These are phyloP conservation scores for Rubia tinctorum DNA, from an alignment of 305 asterid species.

Conservation along the genomic window DNA sequence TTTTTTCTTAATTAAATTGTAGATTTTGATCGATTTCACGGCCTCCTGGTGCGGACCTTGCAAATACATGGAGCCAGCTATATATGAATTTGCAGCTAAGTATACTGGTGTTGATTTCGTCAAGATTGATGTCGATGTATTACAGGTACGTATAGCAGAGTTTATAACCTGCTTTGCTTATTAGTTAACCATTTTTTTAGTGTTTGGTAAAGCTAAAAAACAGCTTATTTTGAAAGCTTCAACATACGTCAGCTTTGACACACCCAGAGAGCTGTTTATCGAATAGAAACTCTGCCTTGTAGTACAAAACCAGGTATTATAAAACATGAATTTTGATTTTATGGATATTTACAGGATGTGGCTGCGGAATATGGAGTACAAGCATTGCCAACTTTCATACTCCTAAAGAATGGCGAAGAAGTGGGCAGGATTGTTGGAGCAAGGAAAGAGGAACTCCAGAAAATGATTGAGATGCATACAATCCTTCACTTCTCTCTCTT, in stretches of 20 bases:
- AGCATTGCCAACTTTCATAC: constrained; percentile 67
- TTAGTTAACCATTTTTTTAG: too few species aligned
- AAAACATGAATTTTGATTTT: background rate
- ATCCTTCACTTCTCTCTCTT: background rate
- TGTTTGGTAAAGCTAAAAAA: too few species aligned
- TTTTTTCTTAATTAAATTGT: background rate
- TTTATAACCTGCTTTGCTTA: too few species aligned
- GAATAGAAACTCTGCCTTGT: too few species aligned
- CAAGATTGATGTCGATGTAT: constrained; percentile 82
- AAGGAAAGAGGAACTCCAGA: constrained; percentile 55
- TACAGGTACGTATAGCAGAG: constrained; percentile 29
- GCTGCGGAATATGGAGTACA: constrained; percentile 59
- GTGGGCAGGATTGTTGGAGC: constrained; percentile 74
- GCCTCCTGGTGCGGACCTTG: constrained; percentile 94
- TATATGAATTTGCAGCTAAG: constrained; percentile 49
- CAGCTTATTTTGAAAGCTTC: too few species aligned
- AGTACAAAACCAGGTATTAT: background rate
- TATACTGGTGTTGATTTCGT: constrained; percentile 62
- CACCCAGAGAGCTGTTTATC: too few species aligned
- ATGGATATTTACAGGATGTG: constrained; percentile 42
- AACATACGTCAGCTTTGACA: too few species aligned
- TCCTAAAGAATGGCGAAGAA: constrained; percentile 56
- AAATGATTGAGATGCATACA: constrained; percentile 57
- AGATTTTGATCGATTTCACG: constrained; percentile 82
- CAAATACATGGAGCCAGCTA: constrained; percentile 55